Base-by-base conservation (phyloP, 169 alveolate species). In the Cryptosporidium meleagridis region DNA sequence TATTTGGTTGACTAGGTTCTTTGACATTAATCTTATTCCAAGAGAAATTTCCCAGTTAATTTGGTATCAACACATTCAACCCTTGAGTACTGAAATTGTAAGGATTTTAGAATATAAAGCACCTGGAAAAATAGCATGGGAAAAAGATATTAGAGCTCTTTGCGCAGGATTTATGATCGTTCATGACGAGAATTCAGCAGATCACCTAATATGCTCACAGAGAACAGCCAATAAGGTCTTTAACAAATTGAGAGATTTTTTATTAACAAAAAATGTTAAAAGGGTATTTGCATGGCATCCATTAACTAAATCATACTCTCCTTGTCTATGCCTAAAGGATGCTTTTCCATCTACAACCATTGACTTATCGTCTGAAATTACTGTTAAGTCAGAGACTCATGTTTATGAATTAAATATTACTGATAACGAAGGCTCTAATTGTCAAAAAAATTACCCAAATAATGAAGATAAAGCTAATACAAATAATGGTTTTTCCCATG, bases 261-360 rank as follows among this genome's bases (percentile, higher is more conserved):
- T 80, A 29, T 31, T 80, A 39, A 80, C 44, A n/a, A 80, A 48
- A 58, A 62, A 59, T 80, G 80, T 80, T 6, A 80, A n/a, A 80
- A 61, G 89, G 6, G 89, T 80, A 31, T 80, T 80, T 45, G 89
- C 89, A n/a, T 80, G 89, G 89, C 14, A 65, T 62, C 89, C 89
- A 41, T 5, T 59, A 48, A 80, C 89, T 2, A 80, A 80, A 16
- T 80, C 89, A 7, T 80, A 80, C 62, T 37, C 75, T 21, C 89
- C 89, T 18, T 80, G 89, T 65, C 18, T 80, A 62, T 80, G 89
- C 44, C 62, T 80, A 48, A 80, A 80, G 7, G 89, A 80, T 65
- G 89, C 89, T 14, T 80, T 80, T 62, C 89, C 75, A 33, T 37
- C 14, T 52, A 52, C 86, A 53, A 55, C 62, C 23, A 55, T 73